These are phyloP conservation scores for Poa pratensis DNA, from an alignment of 176 grass and related monocot genomes.

Conservation along the genomic window DNA sequence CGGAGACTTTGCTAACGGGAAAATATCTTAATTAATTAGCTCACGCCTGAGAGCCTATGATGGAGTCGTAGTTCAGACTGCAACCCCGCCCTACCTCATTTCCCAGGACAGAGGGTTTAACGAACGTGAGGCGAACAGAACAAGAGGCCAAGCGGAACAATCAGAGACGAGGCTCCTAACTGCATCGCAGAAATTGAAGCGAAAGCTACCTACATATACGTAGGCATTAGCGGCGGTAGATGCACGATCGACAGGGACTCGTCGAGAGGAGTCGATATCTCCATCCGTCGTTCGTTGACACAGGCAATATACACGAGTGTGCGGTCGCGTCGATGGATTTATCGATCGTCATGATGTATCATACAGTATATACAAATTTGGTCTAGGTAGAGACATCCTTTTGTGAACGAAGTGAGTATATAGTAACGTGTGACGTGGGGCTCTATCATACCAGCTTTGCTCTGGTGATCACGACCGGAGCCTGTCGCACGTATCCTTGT, in stretches of 20 bases:
- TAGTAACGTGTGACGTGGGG: conserved; percentile 26
- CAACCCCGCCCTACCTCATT: too few species aligned
- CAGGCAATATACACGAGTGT: not conserved
- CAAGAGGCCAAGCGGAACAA: too few species aligned
- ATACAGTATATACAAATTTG: not conserved
- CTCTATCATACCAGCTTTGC: not conserved
- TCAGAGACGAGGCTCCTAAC: too few species aligned
- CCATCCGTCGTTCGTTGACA: too few species aligned
- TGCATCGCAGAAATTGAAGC: too few species aligned
- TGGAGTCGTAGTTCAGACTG: too few species aligned
- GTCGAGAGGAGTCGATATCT: conserved; percentile 28
- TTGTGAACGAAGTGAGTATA: too few species aligned
- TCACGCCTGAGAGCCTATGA: not conserved
- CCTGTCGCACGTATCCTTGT: conserved; percentile 47
- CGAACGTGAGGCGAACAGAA: too few species aligned
- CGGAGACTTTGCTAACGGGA: not conserved
- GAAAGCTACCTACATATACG: not conserved
- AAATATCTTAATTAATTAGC: conserved; percentile 13
- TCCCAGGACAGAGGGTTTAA: too few species aligned
- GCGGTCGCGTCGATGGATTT: not conserved
- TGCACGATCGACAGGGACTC: conserved; percentile 25
- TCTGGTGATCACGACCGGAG: conserved; percentile 55
- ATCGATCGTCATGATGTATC: not conserved
- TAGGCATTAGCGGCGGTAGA: not conserved
- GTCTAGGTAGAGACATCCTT: too few species aligned